Conservation (phyloP, 768 basidiomycete genomes). For the Roridomyces roridus region DNA sequence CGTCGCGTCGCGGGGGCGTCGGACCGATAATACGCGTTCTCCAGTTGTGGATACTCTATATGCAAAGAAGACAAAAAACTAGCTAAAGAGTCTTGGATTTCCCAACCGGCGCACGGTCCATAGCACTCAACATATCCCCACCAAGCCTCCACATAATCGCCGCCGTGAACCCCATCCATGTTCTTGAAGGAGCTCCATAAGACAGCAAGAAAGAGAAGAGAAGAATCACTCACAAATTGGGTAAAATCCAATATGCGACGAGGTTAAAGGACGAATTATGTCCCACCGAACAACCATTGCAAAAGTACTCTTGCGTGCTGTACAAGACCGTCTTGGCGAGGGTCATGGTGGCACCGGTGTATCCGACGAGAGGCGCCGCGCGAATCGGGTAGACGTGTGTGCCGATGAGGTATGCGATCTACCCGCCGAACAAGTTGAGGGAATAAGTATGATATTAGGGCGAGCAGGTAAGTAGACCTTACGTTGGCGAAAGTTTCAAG, state of each 20-base stretch:
- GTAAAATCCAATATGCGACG: constrained; percentile 67
- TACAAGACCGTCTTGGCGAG: constrained; percentile 81
- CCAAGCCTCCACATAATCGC: constrained; percentile 43
- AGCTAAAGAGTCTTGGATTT: constrained; percentile 8
- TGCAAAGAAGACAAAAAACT: not conserved
- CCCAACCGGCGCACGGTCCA: not conserved
- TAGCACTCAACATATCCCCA: constrained; percentile 34
- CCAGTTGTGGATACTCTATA: no score
- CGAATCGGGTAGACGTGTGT: constrained; percentile 56
- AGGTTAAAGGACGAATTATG: constrained; percentile 60
- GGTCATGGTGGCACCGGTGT: constrained; percentile 73
- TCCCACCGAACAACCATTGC: constrained; percentile 66
- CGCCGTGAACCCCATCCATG: constrained; percentile 29
- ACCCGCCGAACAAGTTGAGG: constrained; percentile 1
- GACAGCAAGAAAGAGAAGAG: not conserved
- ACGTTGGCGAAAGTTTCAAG: constrained; percentile 75
- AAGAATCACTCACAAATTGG: constrained; percentile 62
- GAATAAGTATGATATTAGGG: not conserved
- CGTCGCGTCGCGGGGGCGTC: no score
- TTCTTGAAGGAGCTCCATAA: constrained; percentile 12
- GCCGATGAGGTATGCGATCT: constrained; percentile 66
- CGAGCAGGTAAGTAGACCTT: no score
- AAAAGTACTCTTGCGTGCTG: constrained; percentile 73
- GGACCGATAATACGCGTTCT: no score
- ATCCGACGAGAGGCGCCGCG: constrained; percentile 74